Evolutionary conservation across 179 eudicot species (phyloP), one percentile per base, ranked within the genome.

Genomic region (Spinacia oleracea): DNA sequence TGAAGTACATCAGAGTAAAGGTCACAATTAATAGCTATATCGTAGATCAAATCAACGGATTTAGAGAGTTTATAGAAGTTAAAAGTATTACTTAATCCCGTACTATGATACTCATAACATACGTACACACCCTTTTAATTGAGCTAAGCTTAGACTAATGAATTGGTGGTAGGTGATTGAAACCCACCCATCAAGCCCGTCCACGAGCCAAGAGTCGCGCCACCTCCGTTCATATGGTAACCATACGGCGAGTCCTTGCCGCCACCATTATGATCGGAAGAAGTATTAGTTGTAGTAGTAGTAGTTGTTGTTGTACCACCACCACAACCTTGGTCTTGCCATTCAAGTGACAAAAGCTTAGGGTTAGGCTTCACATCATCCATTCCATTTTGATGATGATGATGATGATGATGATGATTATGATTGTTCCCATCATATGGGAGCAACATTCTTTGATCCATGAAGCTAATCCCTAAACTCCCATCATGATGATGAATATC

Each of bases 361-460:
- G 95, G 77, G 76, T 80, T 89, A 68, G 97, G 97, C 80, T 92
- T 92, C 25, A 89, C 88, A 81, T 92, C 88, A 81, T 92, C 97
- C 50, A 81, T 58, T 32, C 77, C 82, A 78, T 62, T 78, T 68
- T 81, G 80, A 74, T 85, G 76, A 35, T 83, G 64, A 60, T 85
- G 73, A 42, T 69, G 72, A 58, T 73, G 76, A 50, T n/a, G n/a
- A n/a, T n/a, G n/a, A n/a, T 80, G 76, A 77, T 82, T 25, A 45
- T 81, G 55, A 25, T 77, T 77, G 73, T 70, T 73, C 25, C 78
- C 81, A 69, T 89, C 87, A 78, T 69, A 86, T 72, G 90, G 91
- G 67, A 87, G 84, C 87, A 88, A 85, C 67, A 89, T 55, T 79
- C 89, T 86, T 53, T 90, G 90, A 46, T 88, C 89, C 82, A 88